phyloP scores from a whole-genome alignment of 208 protist genomes.

The Leishmania major region DNA sequence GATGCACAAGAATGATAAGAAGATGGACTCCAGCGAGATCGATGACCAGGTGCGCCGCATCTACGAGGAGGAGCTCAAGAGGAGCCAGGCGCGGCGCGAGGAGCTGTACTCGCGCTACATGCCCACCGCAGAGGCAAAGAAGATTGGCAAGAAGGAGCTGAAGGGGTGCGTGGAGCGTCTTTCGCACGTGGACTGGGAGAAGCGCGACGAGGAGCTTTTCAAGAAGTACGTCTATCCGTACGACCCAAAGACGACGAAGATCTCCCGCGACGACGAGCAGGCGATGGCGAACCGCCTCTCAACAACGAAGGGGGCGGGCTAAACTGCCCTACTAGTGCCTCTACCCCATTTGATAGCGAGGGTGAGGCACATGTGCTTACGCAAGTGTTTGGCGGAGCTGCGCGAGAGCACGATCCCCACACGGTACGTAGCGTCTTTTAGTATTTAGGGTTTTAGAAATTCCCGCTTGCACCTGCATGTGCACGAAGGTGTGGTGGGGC shows the following conservation, averaged over 20 bases:
- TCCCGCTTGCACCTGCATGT: background rate
- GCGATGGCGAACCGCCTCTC: slow-evolving; percentile 81
- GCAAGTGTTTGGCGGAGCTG: background rate
- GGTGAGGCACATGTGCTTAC: background rate
- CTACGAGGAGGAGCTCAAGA: slow-evolving; percentile 75
- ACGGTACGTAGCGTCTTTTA: background rate
- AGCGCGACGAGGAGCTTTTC: slow-evolving; percentile 83
- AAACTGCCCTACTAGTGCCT: background rate
- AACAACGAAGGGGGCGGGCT: slow-evolving; percentile 43
- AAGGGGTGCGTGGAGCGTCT: slow-evolving; percentile 72
- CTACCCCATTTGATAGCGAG: background rate
- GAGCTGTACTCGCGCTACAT: slow-evolving; percentile 64
- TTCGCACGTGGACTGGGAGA: slow-evolving; percentile 76
- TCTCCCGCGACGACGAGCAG: slow-evolving; percentile 54
- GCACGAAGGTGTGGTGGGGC: background rate
- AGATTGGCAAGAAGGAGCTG: slow-evolving; percentile 68
- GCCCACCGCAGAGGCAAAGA: slow-evolving; percentile 58
- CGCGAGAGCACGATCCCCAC: background rate
- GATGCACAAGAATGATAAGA: slow-evolving; percentile 66
- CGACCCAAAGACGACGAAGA: slow-evolving; percentile 69
- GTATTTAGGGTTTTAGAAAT: background rate
- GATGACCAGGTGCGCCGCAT: slow-evolving; percentile 82
- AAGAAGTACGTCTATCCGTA: slow-evolving; percentile 88
- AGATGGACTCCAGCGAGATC: slow-evolving; percentile 61
- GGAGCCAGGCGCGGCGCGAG: slow-evolving; percentile 46